phyloP scores from a whole-genome alignment of 805 yeast species.

The Komagataella kurtzmanii region DNA sequence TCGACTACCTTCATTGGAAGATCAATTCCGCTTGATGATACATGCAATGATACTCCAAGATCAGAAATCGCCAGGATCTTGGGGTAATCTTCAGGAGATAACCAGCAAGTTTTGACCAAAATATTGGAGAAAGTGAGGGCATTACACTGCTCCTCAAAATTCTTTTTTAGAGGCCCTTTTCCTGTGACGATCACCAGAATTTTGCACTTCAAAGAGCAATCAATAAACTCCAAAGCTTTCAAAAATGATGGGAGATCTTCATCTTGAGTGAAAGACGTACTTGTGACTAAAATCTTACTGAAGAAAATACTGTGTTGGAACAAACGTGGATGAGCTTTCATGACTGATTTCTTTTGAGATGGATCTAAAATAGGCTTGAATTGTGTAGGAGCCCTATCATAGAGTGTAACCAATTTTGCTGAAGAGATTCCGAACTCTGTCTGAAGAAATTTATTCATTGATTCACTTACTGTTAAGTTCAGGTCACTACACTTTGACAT shows the following conservation, averaged over 20 bases:
- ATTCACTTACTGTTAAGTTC: slow-evolving; percentile 69
- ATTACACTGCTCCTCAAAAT: slow-evolving; percentile 35
- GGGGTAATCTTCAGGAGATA: slow-evolving; percentile 70
- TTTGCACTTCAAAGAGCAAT: slow-evolving; percentile 19
- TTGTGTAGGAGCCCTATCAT: slow-evolving; percentile 73
- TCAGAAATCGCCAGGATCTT: slow-evolving; percentile 63
- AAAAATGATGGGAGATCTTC: slow-evolving; percentile 70
- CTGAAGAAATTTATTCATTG: slow-evolving; percentile 51
- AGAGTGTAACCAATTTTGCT: slow-evolving; percentile 46
- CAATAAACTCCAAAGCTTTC: slow-evolving; percentile 54
- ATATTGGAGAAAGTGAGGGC: slow-evolving; percentile 30
- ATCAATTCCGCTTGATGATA: slow-evolving; percentile 86
- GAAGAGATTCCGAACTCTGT: slow-evolving; percentile 37
- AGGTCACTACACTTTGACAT: slow-evolving; percentile 55
- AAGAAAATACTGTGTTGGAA: slow-evolving; percentile 13
- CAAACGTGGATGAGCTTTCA: slow-evolving; percentile 19
- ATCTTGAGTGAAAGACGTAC: slow-evolving; percentile 94
- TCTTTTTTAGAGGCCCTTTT: slow-evolving; percentile 70
- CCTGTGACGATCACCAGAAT: slow-evolving; percentile 83
- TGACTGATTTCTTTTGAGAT: slow-evolving; percentile 15
- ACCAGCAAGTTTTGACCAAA: slow-evolving; percentile 58
- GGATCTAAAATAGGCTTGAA: slow-evolving; percentile 37
- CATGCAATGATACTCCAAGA: slow-evolving; percentile 79
- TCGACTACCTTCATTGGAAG: slow-evolving; percentile 96
- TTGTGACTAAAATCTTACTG: slow-evolving; percentile 63